Evolutionary conservation across 1,139 yeast species (phyloP).

Genomic region (Meyerozyma sp.): DNA sequence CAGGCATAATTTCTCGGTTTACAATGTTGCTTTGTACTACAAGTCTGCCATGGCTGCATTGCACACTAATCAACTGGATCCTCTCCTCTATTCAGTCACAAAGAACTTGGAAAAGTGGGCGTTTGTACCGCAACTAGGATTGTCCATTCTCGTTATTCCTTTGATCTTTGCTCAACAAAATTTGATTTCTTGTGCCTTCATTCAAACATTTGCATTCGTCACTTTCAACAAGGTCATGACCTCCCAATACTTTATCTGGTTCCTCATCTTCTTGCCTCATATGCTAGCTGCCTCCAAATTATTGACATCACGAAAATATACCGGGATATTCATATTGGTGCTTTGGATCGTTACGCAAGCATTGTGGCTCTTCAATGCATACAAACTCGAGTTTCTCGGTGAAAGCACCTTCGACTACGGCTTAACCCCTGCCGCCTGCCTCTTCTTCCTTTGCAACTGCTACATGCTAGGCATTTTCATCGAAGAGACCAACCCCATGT

Average conservation of each 20-base stretch:
- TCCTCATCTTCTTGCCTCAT: conserved; percentile 75
- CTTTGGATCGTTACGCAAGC: conserved; percentile 74
- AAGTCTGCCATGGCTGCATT: conserved; percentile 36
- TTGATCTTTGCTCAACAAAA: conserved; percentile 48
- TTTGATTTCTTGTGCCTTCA: conserved; percentile 60
- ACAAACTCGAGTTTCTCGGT: conserved; percentile 77
- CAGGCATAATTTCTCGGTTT: conserved; percentile 89
- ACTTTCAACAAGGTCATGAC: conserved; percentile 92
- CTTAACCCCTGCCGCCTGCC: conserved; percentile 53
- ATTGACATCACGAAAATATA: conserved; percentile 14
- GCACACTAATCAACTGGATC: neutral
- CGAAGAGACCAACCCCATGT: conserved; percentile 15
- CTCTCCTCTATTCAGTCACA: conserved; percentile 6
- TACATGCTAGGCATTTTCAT: conserved; percentile 59
- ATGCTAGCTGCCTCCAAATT: conserved; percentile 45
- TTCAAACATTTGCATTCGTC: conserved; percentile 91
- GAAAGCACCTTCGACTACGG: conserved; percentile 57
- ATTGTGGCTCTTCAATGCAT: conserved; percentile 75
- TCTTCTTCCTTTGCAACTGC: conserved; percentile 66
- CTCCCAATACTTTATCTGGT: conserved; percentile 93
- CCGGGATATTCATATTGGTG: conserved; percentile 33
- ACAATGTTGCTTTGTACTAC: conserved; percentile 71
- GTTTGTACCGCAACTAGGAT: conserved; percentile 72
- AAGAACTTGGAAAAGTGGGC: conserved; percentile 46
- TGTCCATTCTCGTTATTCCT: conserved; percentile 61